phyloP scores from a whole-genome alignment of 345 rosid species.

The Viola odorata region DNA sequence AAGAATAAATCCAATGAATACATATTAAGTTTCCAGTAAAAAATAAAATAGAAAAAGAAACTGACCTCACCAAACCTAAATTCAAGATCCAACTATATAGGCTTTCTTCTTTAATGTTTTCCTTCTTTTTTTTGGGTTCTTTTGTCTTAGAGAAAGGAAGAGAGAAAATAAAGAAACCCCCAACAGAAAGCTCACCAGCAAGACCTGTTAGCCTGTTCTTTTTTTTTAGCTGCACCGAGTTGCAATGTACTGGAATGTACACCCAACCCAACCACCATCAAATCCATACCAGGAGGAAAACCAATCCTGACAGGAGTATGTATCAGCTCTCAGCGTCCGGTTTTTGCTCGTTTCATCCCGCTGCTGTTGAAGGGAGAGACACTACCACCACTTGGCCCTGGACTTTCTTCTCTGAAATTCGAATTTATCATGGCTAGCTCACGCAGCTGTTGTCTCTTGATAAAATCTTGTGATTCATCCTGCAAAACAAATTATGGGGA shows the following conservation, averaged over 20 bases:
- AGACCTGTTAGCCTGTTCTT: slow-evolving; percentile 44
- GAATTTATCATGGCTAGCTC: slow-evolving; percentile 90
- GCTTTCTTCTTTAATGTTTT: slow-evolving; percentile 14
- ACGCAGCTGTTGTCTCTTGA: slow-evolving; percentile 92
- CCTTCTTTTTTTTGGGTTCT: slow-evolving; percentile 11
- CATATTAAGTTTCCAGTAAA: slow-evolving; percentile 22
- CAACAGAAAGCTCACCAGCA: slow-evolving; percentile 42
- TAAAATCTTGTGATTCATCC: slow-evolving; percentile 95
- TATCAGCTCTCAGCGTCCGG: slow-evolving; percentile 52
- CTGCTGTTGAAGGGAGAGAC: slow-evolving; percentile 92
- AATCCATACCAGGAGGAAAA: not conserved
- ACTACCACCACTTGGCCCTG: slow-evolving; percentile 93
- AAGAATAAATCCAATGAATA: slow-evolving; percentile 63
- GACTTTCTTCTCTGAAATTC: slow-evolving; percentile 89
- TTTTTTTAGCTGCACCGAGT: slow-evolving; percentile 30
- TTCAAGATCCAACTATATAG: slow-evolving; percentile 32
- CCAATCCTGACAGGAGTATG: slow-evolving; percentile 10
- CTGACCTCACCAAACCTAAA: slow-evolving; percentile 42
- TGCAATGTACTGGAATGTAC: slow-evolving; percentile 28
- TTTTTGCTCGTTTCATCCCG: slow-evolving; percentile 95
- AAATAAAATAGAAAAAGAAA: not conserved
- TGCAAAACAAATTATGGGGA: slow-evolving; percentile 19
- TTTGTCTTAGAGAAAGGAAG: slow-evolving; percentile 15
- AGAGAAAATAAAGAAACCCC: slow-evolving; percentile 23
- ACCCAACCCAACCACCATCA: slow-evolving; percentile 2